Conservation (phyloP, 305 asterid species). For the Coffea humblotiana region DNA sequence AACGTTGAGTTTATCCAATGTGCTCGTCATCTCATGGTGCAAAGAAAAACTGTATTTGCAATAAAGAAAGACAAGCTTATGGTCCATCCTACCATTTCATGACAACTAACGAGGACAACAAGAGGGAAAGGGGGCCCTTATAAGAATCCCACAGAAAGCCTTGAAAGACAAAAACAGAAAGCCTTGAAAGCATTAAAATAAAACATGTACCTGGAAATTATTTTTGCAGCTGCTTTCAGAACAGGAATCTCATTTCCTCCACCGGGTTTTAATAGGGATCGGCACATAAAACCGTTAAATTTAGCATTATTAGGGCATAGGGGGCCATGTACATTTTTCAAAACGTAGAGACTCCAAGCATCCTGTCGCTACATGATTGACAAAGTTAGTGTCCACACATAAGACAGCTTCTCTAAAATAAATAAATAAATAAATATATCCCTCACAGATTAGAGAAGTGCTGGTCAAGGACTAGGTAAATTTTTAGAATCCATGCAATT, state of each 20-base stretch:
- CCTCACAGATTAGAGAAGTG: background rate
- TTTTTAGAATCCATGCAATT: background rate
- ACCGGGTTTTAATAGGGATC: slow-evolving; percentile 34
- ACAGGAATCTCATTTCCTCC: slow-evolving; percentile 33
- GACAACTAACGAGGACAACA: background rate
- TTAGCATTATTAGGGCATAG: slow-evolving; percentile 19
- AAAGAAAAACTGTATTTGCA: background rate
- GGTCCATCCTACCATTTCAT: background rate
- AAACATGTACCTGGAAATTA: slow-evolving; percentile 27
- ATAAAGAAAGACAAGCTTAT: background rate
- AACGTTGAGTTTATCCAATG: background rate
- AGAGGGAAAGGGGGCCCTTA: background rate
- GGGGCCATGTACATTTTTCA: slow-evolving; percentile 26
- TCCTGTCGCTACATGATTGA: slow-evolving; percentile 34
- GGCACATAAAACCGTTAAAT: slow-evolving; percentile 33
- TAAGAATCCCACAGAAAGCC: background rate
- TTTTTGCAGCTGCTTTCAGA: slow-evolving; percentile 27
- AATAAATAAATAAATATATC: background rate
- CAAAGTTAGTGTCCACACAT: background rate
- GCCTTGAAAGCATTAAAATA: slow-evolving; percentile 1
- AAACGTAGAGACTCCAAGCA: slow-evolving; percentile 32
- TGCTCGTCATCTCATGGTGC: slow-evolving; percentile 5
- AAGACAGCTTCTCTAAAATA: background rate
- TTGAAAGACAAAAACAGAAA: slow-evolving; percentile 2
- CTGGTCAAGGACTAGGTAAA: background rate